Percentiles rank a stretch among this genome's conserved stretches.
Evolutionary conservation across 2,329 filamentous ascomycete species (phyloP).

Genomic region (Westerdykella sp.): DNA sequence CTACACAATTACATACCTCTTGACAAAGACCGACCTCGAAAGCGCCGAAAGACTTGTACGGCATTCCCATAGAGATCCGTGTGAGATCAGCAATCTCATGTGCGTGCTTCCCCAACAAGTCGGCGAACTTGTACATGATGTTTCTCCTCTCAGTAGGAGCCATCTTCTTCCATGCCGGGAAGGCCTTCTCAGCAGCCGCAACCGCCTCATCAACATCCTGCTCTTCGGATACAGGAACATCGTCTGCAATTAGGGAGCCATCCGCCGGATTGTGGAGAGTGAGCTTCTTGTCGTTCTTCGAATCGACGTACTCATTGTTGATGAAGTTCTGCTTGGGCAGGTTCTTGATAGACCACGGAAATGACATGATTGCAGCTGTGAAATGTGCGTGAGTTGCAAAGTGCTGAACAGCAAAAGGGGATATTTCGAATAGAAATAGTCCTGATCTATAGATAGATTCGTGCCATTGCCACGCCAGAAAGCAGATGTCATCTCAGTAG

Average conservation of each 20-base stretch:
- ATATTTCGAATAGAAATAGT: no score
- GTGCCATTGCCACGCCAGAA: no score
- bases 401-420: no score
- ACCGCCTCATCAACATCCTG: slow-evolving; percentile 45
- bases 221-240: slow-evolving; percentile 43
- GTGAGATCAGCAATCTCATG: slow-evolving; percentile 28
- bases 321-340: slow-evolving; percentile 38
- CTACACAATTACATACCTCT: slow-evolving; percentile 19
- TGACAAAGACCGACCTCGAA: slow-evolving; percentile 39
- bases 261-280: slow-evolving; percentile 47
- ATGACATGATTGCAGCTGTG: slow-evolving; percentile 15
- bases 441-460: no score
- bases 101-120: slow-evolving; percentile 23
- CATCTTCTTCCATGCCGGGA: slow-evolving; percentile 38
- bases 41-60: slow-evolving; percentile 41
- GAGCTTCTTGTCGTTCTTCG: slow-evolving; percentile 42
- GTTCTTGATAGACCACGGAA: slow-evolving; percentile 31
- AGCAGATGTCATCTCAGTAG: no score
- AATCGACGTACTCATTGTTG: slow-evolving; percentile 34
- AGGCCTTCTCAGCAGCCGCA: slow-evolving; percentile 45
- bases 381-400: no score
- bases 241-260: slow-evolving; percentile 45
- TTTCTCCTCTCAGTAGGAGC: slow-evolving; percentile 19
- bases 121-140: slow-evolving; percentile 30
- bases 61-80: slow-evolving; percentile 44